These are phyloP conservation scores for Sugiyamaella marilandica DNA, from an alignment of 805 yeast genomes.

Conservation along the genomic window DNA sequence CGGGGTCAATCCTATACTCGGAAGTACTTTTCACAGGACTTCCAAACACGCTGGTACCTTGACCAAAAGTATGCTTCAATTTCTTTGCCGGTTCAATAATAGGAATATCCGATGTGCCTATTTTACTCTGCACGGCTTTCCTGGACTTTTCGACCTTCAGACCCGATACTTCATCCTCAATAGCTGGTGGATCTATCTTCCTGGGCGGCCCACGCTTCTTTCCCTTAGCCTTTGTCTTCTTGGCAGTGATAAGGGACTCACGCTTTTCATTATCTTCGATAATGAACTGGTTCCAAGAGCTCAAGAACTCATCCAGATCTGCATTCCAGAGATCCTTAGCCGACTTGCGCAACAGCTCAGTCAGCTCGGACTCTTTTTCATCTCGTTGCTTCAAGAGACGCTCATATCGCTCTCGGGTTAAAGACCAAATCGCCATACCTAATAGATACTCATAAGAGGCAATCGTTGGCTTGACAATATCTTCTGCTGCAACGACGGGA, in stretches of 20 bases:
- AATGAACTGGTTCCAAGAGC: slow-evolving; percentile 63
- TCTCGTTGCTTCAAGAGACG: slow-evolving; percentile 68
- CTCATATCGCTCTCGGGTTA: slow-evolving; percentile 85
- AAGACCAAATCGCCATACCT: slow-evolving; percentile 91
- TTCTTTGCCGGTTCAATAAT: slow-evolving; percentile 22
- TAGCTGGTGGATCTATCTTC: slow-evolving; percentile 26
- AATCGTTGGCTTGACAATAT: slow-evolving; percentile 43
- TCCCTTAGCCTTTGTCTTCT: slow-evolving; percentile 36
- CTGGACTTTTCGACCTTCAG: slow-evolving; percentile 22
- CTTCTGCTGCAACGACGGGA: slow-evolving; percentile 16
- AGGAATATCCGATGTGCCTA: slow-evolving; percentile 1
- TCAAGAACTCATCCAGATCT: slow-evolving; percentile 73
- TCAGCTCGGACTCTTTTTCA: slow-evolving; percentile 67
- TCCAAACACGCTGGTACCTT: slow-evolving; percentile 28
- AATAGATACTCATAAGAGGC: slow-evolving; percentile 80
- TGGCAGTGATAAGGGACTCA: slow-evolving; percentile 41
- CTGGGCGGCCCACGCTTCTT: slow-evolving; percentile 27
- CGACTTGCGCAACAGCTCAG: slow-evolving; percentile 54
- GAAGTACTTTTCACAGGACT: slow-evolving; percentile 22
- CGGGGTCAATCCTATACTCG: slow-evolving; percentile 16
- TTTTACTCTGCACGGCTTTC: slow-evolving; percentile 1
- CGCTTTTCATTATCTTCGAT: slow-evolving; percentile 59
- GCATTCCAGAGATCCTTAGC: slow-evolving; percentile 86
- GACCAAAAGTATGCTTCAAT: slow-evolving; percentile 30
- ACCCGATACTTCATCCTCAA: slow-evolving; percentile 32